A percentile compares a stretch with the other conserved stretches of the same genome.
These are phyloP conservation scores for Metschnikowia kunwiensis DNA, from an alignment of 805 yeast genomes.

Conservation along the genomic window DNA sequence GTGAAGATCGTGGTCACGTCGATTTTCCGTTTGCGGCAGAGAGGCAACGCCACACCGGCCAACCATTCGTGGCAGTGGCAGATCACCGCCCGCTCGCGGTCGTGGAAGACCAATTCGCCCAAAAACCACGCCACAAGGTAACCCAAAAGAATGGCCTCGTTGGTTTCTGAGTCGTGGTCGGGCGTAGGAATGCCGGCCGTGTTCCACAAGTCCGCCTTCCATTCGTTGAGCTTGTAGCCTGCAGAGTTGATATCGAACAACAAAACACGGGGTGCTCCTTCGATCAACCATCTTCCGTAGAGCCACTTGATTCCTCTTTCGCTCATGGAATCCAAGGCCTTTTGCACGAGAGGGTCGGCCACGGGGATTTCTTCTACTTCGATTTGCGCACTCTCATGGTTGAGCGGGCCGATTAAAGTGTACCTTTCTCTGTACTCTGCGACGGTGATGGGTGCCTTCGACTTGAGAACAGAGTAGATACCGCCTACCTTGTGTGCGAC, in stretches of 20 bases:
- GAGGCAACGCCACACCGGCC: slow-evolving; percentile 93
- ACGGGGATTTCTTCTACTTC: slow-evolving; percentile 77
- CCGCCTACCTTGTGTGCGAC: slow-evolving; percentile 98
- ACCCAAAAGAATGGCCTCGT: slow-evolving; percentile 89
- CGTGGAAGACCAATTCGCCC: slow-evolving; percentile 86
- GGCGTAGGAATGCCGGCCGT: slow-evolving; percentile 93
- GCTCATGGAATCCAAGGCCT: slow-evolving; percentile 73
- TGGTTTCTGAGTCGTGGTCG: slow-evolving; percentile 79
- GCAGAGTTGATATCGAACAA: slow-evolving; percentile 85
- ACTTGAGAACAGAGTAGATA: slow-evolving; percentile 91
- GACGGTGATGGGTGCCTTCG: slow-evolving; percentile 94
- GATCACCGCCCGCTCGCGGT: slow-evolving; percentile 82
- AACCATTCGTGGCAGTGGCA: slow-evolving; percentile 98
- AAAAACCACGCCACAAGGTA: slow-evolving; percentile 95
- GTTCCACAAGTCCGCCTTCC: slow-evolving; percentile 93
- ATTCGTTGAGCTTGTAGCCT: slow-evolving; percentile 65
- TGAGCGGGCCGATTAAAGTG: slow-evolving; percentile 82
- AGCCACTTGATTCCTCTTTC: slow-evolving; percentile 76
- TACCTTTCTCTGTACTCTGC: slow-evolving; percentile 89
- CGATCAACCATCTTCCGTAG: slow-evolving; percentile 96
- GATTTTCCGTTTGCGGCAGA: slow-evolving; percentile 85
- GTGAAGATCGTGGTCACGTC: slow-evolving; percentile 96
- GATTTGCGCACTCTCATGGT: slow-evolving; percentile 66
- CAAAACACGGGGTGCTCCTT: slow-evolving; percentile 93
- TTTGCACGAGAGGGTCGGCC: slow-evolving; percentile 51